These are phyloP conservation scores for Calonectria pteridis DNA, from an alignment of 2,329 filamentous ascomycete genomes.

Conservation along the genomic window DNA sequence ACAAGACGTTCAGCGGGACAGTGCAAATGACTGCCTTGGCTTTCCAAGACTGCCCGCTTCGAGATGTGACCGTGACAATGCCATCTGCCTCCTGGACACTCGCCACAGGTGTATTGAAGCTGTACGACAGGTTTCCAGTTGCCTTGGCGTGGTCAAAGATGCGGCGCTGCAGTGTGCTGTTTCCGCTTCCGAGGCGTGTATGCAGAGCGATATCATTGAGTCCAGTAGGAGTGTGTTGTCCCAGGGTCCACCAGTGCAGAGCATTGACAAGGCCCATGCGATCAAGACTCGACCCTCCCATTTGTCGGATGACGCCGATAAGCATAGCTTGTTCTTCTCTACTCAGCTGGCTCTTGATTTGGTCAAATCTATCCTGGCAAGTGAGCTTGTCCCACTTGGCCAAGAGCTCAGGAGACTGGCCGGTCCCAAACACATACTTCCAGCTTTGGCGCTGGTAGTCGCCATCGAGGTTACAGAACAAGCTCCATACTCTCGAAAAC, in stretches of 20 bases:
- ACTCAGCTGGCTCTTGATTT: slow-evolving; percentile 46
- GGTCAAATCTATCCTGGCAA: slow-evolving; percentile 41
- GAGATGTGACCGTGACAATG: neutral
- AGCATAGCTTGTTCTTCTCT: slow-evolving; percentile 21
- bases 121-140: slow-evolving; percentile 21
- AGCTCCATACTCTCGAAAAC: neutral
- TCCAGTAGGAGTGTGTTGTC: slow-evolving; percentile 1
- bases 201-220: slow-evolving; percentile 25
- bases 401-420: slow-evolving; percentile 37
- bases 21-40: slow-evolving; percentile 22
- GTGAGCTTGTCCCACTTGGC: slow-evolving; percentile 43
- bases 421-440: slow-evolving; percentile 29
- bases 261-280: slow-evolving; percentile 10
- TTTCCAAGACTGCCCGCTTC: slow-evolving; percentile 13
- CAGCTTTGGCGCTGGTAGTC: slow-evolving; percentile 12
- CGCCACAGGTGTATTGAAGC: slow-evolving; percentile 1
- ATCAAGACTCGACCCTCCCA: slow-evolving; percentile 10
- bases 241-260: slow-evolving; percentile 23
- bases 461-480: slow-evolving; percentile 39
- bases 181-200: slow-evolving; percentile 16
- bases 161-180: slow-evolving; percentile 19
- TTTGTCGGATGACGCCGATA: slow-evolving; percentile 3
- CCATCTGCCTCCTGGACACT: neutral
- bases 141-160: slow-evolving; percentile 19
- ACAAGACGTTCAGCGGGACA: slow-evolving; percentile 20